phyloP scores from a whole-genome alignment of 2,329 filamentous ascomycete genomes.

The Pleochaeta shiraiana region DNA sequence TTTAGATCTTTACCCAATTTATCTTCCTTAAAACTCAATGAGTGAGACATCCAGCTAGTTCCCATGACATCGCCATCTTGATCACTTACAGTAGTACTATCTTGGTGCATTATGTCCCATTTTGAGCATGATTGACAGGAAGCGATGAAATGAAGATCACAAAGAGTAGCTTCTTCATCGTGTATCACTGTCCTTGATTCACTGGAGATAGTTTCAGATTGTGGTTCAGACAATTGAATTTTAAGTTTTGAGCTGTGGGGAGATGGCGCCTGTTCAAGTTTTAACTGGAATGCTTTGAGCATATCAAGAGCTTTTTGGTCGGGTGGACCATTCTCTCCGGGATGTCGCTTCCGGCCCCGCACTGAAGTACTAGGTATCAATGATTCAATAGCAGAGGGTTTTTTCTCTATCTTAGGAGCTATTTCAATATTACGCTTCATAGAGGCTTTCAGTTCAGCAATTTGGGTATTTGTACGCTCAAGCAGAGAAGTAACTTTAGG shows the following conservation, averaged over 20 bases:
- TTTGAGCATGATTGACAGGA: conserved; percentile 81
- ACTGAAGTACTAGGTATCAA: conserved; percentile 55
- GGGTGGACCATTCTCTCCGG: conserved; percentile 29
- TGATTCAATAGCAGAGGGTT: conserved; percentile 45
- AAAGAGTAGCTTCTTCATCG: conserved; percentile 53
- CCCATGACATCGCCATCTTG: conserved; percentile 35
- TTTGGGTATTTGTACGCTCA: conserved; percentile 56
- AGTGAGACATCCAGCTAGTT: conserved; percentile 68
- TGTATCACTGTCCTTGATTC: conserved; percentile 17
- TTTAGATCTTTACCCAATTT: conserved; percentile 74
- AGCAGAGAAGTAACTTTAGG: conserved; percentile 24
- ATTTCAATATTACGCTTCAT: conserved; percentile 44
- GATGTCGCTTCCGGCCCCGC: conserved; percentile 45
- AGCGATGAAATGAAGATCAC: conserved; percentile 88
- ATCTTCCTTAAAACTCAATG: conserved; percentile 71
- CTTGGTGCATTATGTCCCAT: conserved; percentile 37
- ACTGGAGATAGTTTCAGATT: not conserved
- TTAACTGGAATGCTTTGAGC: conserved; percentile 59
- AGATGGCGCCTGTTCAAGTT: conserved; percentile 34
- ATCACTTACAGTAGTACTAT: conserved; percentile 23
- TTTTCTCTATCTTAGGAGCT: conserved; percentile 31
- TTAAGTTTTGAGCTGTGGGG: not conserved
- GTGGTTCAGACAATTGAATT: not conserved
- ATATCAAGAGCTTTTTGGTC: conserved; percentile 46
- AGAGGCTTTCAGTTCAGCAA: conserved; percentile 58